Percentiles rank a stretch among this genome's conserved stretches.
Conservation (phyloP, 345 rosid genomes). For the Lepidium aucheri region DNA sequence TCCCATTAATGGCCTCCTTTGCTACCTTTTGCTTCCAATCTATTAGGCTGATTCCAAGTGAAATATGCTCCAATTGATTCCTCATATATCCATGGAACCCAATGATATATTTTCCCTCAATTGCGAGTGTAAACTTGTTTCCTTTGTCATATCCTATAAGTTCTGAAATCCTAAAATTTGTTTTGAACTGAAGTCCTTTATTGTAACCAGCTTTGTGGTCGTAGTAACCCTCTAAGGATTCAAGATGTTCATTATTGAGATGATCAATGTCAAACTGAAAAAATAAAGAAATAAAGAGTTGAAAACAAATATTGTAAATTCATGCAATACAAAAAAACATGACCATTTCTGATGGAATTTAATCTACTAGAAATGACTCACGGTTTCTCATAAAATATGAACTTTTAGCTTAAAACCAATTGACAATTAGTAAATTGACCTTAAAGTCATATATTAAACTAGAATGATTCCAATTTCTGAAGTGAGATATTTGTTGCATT, state of each 20-base stretch:
- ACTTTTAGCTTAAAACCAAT: no score
- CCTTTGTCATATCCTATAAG: slow-evolving; percentile 11
- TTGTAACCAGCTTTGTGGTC: neutral
- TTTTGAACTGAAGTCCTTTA: slow-evolving; percentile 23
- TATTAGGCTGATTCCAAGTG: neutral
- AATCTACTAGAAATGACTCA: no score
- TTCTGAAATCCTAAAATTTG: slow-evolving; percentile 3
- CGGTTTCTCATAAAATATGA: no score
- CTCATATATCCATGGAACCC: slow-evolving; percentile 6
- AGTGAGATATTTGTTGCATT: no score
- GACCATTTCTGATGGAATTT: no score
- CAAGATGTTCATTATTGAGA: neutral
- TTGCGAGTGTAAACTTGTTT: neutral
- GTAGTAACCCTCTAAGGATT: neutral
- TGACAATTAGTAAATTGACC: no score
- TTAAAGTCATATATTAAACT: no score
- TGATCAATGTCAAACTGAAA: neutral
- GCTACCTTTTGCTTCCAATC: neutral
- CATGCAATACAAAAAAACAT: neutral
- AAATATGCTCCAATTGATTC: slow-evolving; percentile 7
- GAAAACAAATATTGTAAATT: no score
- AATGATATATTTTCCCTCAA: neutral
- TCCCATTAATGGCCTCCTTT: neutral
- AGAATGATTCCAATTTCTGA: no score
- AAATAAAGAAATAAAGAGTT: neutral